Evolutionary conservation across 306 rosid species (phyloP).

Genomic region (Malus asiatica): DNA sequence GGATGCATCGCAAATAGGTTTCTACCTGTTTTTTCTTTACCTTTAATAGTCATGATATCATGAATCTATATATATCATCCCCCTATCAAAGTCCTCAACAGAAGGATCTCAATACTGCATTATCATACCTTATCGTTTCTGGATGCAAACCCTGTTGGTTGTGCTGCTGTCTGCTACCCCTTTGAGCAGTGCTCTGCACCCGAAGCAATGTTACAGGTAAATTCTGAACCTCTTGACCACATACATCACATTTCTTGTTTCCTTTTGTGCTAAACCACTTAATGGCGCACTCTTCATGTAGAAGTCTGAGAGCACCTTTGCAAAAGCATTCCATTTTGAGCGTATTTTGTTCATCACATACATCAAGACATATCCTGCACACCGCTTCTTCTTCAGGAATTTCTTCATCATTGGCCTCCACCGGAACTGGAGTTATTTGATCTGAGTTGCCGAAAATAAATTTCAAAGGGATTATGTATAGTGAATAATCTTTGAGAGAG

Average conservation of each 20-base stretch:
- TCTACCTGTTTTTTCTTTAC: not conserved
- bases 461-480: not conserved
- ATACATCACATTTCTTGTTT: slow-evolving; percentile 81
- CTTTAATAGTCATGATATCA: not conserved
- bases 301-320: slow-evolving; percentile 86
- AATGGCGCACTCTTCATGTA: slow-evolving; percentile 77
- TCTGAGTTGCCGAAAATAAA: slow-evolving; percentile 33
- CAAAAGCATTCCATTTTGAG: slow-evolving; percentile 97
- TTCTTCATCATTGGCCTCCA: slow-evolving; percentile 71
- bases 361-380: slow-evolving; percentile 88
- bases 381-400: slow-evolving; percentile 99
- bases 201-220: slow-evolving; percentile 93
- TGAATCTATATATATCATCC: not conserved
- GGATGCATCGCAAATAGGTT: not conserved
- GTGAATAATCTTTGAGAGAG: not conserved
- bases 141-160: slow-evolving; percentile 42
- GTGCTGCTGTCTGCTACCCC: slow-evolving; percentile 35
- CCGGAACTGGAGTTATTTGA: slow-evolving; percentile 60
- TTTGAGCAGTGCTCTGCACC: slow-evolving; percentile 46
- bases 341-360: slow-evolving; percentile 77
- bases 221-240: slow-evolving; percentile 77
- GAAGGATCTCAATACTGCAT: not conserved
- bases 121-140: slow-evolving; percentile 57
- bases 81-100: not conserved
- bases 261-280: slow-evolving; percentile 87